Conservation (phyloP, 106 monocot genomes). For the Iris macrosiphon region DNA sequence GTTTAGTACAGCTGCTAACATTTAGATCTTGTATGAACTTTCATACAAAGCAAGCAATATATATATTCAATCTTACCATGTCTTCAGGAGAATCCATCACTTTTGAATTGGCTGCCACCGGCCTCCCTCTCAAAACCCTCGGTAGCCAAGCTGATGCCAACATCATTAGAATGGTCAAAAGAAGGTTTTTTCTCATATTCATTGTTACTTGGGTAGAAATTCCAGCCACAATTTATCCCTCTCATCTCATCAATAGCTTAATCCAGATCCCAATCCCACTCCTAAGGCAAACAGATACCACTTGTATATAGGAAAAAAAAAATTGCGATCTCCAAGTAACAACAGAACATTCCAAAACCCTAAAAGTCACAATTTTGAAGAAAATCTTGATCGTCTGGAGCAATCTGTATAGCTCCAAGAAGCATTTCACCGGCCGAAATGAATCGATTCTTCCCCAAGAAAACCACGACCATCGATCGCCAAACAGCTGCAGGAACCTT, state of each 20-base stretch:
- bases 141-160: constrained; percentile 1
- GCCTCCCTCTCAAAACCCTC: constrained; percentile 17
- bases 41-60: background rate
- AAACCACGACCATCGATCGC: too few species aligned
- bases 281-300: background rate
- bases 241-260: constrained; percentile 6
- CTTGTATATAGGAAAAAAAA: too few species aligned
- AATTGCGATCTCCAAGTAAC: too few species aligned
- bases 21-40: background rate
- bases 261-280: background rate
- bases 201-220: constrained; percentile 13
- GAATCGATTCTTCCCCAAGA: too few species aligned
- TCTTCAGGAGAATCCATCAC: constrained; percentile 3
- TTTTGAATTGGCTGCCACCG: background rate
- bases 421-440: too few species aligned
- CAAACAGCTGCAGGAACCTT: too few species aligned
- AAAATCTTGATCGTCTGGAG: too few species aligned
- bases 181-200: constrained; percentile 8
- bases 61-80: constrained; percentile 3
- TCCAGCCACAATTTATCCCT: constrained; percentile 1
- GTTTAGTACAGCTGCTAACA: background rate
- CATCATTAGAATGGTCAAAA: constrained; percentile 10
- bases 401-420: too few species aligned
- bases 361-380: too few species aligned
- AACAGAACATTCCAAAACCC: too few species aligned